Conservation (phyloP, 2,329 filamentous ascomycete species). For the Herpotrichia juniperi region DNA sequence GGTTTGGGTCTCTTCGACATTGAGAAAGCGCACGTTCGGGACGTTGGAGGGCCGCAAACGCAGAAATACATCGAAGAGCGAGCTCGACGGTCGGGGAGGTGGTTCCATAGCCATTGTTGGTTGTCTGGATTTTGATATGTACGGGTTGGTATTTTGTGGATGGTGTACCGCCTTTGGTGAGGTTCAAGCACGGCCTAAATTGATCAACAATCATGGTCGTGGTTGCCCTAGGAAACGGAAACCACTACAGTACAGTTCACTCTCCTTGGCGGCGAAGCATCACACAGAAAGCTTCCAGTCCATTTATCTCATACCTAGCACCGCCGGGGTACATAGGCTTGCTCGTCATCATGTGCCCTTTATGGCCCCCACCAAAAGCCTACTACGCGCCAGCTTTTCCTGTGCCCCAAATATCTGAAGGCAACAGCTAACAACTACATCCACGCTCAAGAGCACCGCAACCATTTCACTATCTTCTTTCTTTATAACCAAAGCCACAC, state of each 20-base stretch:
- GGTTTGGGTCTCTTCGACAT: conserved; percentile 65
- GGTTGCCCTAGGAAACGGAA: conserved; percentile 12
- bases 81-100: conserved; percentile 45
- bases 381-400: no score
- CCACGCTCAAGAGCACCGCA: no score
- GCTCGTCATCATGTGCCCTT: no score
- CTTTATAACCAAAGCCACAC: not conserved
- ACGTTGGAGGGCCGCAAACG: conserved; percentile 65
- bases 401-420: no score
- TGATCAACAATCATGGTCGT: conserved; percentile 16
- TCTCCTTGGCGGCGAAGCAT: no score
- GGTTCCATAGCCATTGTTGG: conserved; percentile 42
- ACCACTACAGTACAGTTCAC: no score
- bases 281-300: no score
- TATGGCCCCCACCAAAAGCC: no score
- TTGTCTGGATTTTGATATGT: conserved; percentile 5
- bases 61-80: conserved; percentile 89
- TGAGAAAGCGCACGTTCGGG: conserved; percentile 67
- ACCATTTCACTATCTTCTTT: no score
- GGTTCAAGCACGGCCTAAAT: conserved; percentile 1
- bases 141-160: conserved; percentile 4
- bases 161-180: conserved; percentile 15
- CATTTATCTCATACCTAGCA: no score
- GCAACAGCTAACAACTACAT: no score
- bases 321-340: no score